Base-by-base conservation (phyloP, 495 filamentous ascomycete genomes). In the Platismatia glauca region DNA sequence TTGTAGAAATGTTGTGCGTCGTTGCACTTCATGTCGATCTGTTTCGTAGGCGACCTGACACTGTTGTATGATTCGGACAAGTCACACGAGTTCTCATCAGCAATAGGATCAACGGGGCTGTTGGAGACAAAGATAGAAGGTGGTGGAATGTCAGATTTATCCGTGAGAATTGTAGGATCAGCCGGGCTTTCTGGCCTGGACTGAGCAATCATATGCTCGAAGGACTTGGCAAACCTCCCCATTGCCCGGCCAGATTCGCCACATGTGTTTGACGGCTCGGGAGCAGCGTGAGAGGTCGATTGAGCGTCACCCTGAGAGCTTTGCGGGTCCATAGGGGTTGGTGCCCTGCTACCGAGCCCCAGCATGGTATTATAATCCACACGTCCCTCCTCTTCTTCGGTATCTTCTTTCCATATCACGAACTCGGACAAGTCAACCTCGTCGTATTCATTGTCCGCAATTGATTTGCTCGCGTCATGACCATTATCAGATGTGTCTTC, bases 81-180 rank as follows among this genome's bases (percentile, higher is more conserved):
- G 1, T 0, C 44, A 6, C 0, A 0, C 12, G 13, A 4, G 0
- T 27, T 27, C 12, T 9, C 9, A 13, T 13, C 12, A 2, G 9
- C n/a, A 27, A 24, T 4, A 13, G 2, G 7, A 1, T 48, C 24
- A 24, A 11, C 6, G 5, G 22, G 4, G 22, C 0, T 4, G 12
- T 27, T 15, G 1, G 44, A 48, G 9, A 48, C 22, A 4, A 48
- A 2, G 12, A 48, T 12, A 48, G 8, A 13, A 12, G 44, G 44
- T 48, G 12, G 7, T 27, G n/a, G 22, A 13, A 48, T 11, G 12
- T 9, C 7, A 5, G 4, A 4, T 9, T 11, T 1, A 9, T 46
- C 22, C 20, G 18, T 27, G 3, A 22, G 6, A 4, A 11, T 27
- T 13, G 4, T 15, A n/a, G 7, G 22, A 9, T n/a, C 22, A 22